These are phyloP conservation scores for Capronia epimyces DNA, from an alignment of 2,329 filamentous ascomycete genomes.

Conservation along the genomic window DNA sequence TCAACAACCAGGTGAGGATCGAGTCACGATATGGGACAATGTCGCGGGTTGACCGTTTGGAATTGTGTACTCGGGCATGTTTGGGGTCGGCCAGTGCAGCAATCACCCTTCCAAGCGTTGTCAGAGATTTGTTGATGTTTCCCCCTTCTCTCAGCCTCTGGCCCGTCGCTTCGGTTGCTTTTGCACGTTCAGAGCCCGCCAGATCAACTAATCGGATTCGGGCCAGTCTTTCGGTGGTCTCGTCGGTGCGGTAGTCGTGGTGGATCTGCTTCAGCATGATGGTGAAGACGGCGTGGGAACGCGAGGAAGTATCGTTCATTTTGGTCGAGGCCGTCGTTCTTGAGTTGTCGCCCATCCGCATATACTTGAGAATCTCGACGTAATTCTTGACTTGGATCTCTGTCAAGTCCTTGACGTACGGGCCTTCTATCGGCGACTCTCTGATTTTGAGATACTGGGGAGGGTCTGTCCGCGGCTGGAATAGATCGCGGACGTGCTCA, in stretches of 20 bases:
- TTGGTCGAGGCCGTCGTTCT: slow-evolving; percentile 90
- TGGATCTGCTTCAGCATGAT: slow-evolving; percentile 98
- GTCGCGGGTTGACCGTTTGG: slow-evolving; percentile 59
- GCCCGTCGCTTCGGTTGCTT: slow-evolving; percentile 90
- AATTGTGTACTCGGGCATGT: slow-evolving; percentile 44
- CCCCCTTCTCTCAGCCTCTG: slow-evolving; percentile 85
- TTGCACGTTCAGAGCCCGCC: slow-evolving; percentile 89
- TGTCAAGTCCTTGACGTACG: slow-evolving; percentile 93
- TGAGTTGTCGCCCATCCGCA: slow-evolving; percentile 82
- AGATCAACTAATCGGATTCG: slow-evolving; percentile 93
- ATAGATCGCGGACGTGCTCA: slow-evolving; percentile 90
- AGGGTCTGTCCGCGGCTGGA: slow-evolving; percentile 71
- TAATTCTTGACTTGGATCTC: slow-evolving; percentile 87
- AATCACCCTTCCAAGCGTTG: slow-evolving; percentile 91
- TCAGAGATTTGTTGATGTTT: slow-evolving; percentile 98
- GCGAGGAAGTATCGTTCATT: slow-evolving; percentile 98
- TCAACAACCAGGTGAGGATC: slow-evolving; percentile 76
- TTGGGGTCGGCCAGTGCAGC: slow-evolving; percentile 77
- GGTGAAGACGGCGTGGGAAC: slow-evolving; percentile 95
- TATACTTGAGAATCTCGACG: slow-evolving; percentile 78
- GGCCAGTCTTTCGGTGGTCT: slow-evolving; percentile 90
- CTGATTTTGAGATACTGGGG: slow-evolving; percentile 95
- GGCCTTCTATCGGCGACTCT: slow-evolving; percentile 88
- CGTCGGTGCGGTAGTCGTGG: slow-evolving; percentile 93
- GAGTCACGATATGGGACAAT: slow-evolving; percentile 92